phyloP scores from a whole-genome alignment of 75 land plant species.

The Isoetes taiwanensis region DNA sequence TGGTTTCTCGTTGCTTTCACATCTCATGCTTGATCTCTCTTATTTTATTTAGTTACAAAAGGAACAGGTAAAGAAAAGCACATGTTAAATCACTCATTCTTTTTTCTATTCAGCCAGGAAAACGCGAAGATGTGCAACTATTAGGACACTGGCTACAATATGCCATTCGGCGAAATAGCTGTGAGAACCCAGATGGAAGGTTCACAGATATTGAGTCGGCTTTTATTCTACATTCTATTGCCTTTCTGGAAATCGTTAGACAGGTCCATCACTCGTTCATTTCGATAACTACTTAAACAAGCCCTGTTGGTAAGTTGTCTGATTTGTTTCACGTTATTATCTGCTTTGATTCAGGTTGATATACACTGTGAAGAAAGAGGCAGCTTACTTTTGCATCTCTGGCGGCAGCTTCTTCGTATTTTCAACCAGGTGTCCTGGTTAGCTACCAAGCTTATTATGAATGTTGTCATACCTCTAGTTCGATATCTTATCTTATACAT shows the following conservation, averaged over 20 bases:
- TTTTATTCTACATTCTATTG: conserved; percentile 26
- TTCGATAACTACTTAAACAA: neutral
- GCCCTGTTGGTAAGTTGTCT: neutral
- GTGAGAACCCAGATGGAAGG: conserved; percentile 21
- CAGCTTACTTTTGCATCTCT: conserved; percentile 25
- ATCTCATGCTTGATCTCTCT: neutral
- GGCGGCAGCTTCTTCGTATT: conserved; percentile 27
- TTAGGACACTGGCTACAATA: conserved; percentile 27
- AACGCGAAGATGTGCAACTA: conserved; percentile 28
- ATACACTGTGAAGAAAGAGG: conserved; percentile 33
- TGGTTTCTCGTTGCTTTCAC: no score
- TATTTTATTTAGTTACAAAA: no score
- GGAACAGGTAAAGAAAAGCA: no score
- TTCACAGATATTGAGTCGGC: conserved; percentile 20
- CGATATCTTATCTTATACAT: no score
- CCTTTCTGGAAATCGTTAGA: conserved; percentile 29
- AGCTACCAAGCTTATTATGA: conserved; percentile 5
- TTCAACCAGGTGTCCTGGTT: conserved; percentile 30
- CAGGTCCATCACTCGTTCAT: conserved; percentile 13
- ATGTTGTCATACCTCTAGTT: no score
- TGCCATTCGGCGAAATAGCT: conserved; percentile 18
- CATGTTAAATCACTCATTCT: no score
- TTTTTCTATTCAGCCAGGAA: conserved; percentile 43
- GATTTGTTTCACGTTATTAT: neutral
- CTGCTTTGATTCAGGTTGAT: conserved; percentile 16